phyloP scores from a whole-genome alignment of 2,329 filamentous ascomycete species.

The Pestalotiopsis sp. region DNA sequence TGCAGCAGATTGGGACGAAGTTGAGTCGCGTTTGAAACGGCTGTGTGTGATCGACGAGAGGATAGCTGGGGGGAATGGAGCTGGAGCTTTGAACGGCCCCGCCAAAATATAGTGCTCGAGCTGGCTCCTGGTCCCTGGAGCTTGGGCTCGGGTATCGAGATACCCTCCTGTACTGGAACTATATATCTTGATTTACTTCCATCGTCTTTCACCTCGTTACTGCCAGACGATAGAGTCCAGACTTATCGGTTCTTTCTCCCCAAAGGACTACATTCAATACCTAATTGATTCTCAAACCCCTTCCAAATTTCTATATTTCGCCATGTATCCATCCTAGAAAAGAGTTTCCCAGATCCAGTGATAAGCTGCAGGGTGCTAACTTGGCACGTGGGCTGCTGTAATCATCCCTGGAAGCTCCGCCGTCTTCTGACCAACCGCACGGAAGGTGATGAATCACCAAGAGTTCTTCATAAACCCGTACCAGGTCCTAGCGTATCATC shows the following conservation, averaged over 20 bases:
- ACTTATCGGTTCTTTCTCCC: too few species aligned
- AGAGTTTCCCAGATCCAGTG: not conserved
- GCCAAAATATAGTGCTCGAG: not conserved
- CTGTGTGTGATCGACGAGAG: constrained; percentile 2
- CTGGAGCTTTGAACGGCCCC: not conserved
- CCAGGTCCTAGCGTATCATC: not conserved
- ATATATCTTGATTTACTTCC: too few species aligned
- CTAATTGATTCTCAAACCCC: too few species aligned
- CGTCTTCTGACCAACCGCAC: not conserved
- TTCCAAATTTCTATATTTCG: too few species aligned
- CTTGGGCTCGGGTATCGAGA: too few species aligned
- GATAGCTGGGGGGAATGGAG: not conserved
- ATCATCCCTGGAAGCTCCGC: not conserved
- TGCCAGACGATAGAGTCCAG: too few species aligned
- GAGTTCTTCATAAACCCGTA: not conserved
- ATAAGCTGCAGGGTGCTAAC: not conserved
- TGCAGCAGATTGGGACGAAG: not conserved
- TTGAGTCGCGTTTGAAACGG: constrained; percentile 8
- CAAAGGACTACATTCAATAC: too few species aligned
- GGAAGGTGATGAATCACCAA: constrained; percentile 4
- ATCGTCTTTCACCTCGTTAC: too few species aligned
- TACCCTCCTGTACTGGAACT: too few species aligned
- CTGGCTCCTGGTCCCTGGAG: not conserved
- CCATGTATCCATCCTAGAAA: not conserved
- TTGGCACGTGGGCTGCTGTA: not conserved